Percentiles rank a stretch among this genome's conserved stretches.
Evolutionary conservation across 176 grass and related monocot genomes (phyloP).

Genomic region (Oryza brachyantha): DNA sequence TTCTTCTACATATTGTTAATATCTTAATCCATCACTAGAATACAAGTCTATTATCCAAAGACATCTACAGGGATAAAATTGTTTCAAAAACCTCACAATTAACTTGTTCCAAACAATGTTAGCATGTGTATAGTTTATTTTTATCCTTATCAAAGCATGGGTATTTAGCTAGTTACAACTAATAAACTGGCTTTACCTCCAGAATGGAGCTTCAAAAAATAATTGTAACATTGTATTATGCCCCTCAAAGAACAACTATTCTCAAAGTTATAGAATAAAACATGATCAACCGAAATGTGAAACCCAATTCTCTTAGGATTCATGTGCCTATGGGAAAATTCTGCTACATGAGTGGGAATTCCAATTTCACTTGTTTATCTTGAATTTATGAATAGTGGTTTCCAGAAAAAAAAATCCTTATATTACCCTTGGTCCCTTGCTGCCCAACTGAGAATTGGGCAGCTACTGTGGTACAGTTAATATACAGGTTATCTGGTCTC

Average conservation of each 20-base stretch:
- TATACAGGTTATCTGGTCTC: neutral
- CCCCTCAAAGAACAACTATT: slow-evolving; percentile 3
- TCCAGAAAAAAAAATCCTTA: slow-evolving; percentile 1
- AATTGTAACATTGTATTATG: neutral
- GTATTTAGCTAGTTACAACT: neutral
- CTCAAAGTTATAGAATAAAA: neutral
- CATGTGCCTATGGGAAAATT: neutral
- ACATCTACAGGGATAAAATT: too few relatives aligned
- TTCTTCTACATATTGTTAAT: too few relatives aligned
- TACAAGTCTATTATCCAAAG: too few relatives aligned
- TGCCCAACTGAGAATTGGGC: neutral
- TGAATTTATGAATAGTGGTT: neutral
- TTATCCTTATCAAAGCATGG: too few relatives aligned
- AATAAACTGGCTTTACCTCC: neutral
- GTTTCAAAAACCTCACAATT: too few relatives aligned
- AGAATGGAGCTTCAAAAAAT: neutral
- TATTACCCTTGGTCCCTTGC: neutral
- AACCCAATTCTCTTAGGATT: neutral
- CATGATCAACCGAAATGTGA: neutral
- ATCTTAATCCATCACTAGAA: too few relatives aligned
- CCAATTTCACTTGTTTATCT: too few relatives aligned
- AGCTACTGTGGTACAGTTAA: neutral
- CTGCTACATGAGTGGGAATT: too few relatives aligned
- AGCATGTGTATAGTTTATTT: too few relatives aligned
- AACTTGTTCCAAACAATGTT: too few relatives aligned